Conservation (phyloP, 805 yeast species). For the Saturnispora serradocipensis region DNA sequence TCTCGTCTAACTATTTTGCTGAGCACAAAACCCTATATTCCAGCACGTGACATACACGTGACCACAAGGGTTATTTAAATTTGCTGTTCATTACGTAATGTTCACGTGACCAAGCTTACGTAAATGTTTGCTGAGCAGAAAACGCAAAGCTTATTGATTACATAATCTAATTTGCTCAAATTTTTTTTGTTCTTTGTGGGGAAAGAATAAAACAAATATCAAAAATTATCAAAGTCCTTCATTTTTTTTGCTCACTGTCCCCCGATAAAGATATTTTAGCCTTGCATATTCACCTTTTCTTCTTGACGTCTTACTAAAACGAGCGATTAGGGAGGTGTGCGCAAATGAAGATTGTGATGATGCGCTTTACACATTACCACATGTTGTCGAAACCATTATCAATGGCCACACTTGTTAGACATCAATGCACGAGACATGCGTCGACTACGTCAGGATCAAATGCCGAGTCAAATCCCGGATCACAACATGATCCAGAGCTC, state of each 20-base stretch:
- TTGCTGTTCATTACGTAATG: neutral
- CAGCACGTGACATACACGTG: too few species aligned
- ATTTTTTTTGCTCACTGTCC: neutral
- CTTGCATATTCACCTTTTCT: too few species aligned
- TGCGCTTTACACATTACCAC: neutral
- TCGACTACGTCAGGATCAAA: neutral
- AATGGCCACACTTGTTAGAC: neutral
- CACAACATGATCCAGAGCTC: conserved; percentile 16
- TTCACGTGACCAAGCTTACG: neutral
- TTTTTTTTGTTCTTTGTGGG: neutral
- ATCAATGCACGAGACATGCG: neutral
- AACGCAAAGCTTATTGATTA: neutral
- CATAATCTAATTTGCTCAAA: neutral
- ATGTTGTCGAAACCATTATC: neutral
- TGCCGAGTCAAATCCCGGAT: conserved; percentile 4
- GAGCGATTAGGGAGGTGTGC: too few species aligned
- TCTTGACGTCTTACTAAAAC: too few species aligned
- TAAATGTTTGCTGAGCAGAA: too few species aligned
- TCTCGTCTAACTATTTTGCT: neutral
- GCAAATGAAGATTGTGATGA: neutral
- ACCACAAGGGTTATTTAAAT: too few species aligned
- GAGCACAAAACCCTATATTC: neutral
- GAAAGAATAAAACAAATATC: neutral
- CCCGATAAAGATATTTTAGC: neutral
- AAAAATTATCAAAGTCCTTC: neutral